Evolutionary conservation across 352 stramenopile genomes (phyloP).

Genomic region (Phytophthora pinifolia): DNA sequence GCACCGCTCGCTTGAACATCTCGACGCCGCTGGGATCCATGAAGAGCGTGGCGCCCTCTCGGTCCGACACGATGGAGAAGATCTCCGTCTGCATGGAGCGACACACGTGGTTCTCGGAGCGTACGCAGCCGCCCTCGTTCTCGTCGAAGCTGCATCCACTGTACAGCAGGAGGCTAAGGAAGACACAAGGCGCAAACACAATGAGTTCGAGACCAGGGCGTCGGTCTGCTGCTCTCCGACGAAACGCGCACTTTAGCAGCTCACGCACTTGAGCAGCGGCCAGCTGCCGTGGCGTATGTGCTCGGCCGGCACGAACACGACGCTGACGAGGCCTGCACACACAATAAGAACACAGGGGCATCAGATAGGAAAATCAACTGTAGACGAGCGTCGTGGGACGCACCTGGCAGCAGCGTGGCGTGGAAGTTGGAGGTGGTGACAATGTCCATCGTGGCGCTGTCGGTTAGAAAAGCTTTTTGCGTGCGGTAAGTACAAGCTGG

Average conservation of each 20-base stretch:
- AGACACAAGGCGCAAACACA: slow-evolving; percentile 1
- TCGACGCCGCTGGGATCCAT: slow-evolving; percentile 82
- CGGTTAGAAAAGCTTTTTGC: not conserved
- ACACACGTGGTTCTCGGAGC: slow-evolving; percentile 55
- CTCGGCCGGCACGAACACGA: slow-evolving; percentile 75
- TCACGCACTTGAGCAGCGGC: slow-evolving; percentile 79
- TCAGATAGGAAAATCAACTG: not conserved
- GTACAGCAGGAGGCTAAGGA: slow-evolving; percentile 72
- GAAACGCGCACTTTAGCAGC: slow-evolving; percentile 29
- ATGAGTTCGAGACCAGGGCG: slow-evolving; percentile 1
- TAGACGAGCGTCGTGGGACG: slow-evolving; percentile 2
- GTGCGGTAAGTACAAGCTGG: too few species aligned
- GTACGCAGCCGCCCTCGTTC: slow-evolving; percentile 53
- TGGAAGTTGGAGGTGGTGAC: slow-evolving; percentile 91
- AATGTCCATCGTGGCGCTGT: slow-evolving; percentile 59
- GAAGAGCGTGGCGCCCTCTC: slow-evolving; percentile 77
- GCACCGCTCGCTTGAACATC: slow-evolving; percentile 77
- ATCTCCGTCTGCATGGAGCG: slow-evolving; percentile 80
- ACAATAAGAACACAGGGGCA: not conserved
- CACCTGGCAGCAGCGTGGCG: slow-evolving; percentile 80
- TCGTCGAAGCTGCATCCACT: slow-evolving; percentile 81
- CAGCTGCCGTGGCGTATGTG: slow-evolving; percentile 76
- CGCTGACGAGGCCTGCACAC: slow-evolving; percentile 63
- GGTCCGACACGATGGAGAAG: slow-evolving; percentile 83
- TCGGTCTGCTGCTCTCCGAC: slow-evolving; percentile 1